phyloP scores from a whole-genome alignment of 164 flowering plant species.

The Piper longum region DNA sequence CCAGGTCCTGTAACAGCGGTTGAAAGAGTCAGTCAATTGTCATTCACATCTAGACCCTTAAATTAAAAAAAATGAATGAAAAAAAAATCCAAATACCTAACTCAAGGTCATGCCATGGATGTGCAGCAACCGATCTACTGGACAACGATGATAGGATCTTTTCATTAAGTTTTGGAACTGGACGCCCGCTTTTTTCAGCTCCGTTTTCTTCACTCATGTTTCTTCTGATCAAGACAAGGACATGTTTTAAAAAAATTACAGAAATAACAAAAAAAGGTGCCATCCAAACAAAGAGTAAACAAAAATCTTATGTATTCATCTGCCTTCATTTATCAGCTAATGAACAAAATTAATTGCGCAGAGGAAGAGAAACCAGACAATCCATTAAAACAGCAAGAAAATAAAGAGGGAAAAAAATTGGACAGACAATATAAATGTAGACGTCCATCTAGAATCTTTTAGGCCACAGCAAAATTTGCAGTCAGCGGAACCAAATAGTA shows the following conservation, averaged over 20 bases:
- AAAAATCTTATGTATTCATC: too few species aligned
- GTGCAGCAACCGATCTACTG: slow-evolving; percentile 75
- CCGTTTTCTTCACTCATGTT: slow-evolving; percentile 30
- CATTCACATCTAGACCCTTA: neutral
- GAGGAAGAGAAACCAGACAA: too few species aligned
- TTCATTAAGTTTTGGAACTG: slow-evolving; percentile 37
- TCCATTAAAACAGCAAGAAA: too few species aligned
- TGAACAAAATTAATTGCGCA: too few species aligned
- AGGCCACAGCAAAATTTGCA: too few species aligned
- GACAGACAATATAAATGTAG: too few species aligned
- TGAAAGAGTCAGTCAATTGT: neutral
- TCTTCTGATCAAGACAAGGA: neutral
- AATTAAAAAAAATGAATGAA: neutral
- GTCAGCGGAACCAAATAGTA: too few species aligned
- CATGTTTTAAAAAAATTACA: neutral
- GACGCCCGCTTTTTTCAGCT: slow-evolving; percentile 9
- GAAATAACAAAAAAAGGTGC: too few species aligned
- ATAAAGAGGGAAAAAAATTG: too few species aligned
- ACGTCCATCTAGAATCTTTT: too few species aligned
- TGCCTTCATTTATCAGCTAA: too few species aligned
- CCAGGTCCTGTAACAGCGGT: slow-evolving; percentile 40
- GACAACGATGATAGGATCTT: slow-evolving; percentile 69
- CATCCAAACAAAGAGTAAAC: too few species aligned
- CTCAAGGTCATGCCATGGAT: slow-evolving; percentile 85
- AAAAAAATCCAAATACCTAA: slow-evolving; percentile 27